Evolutionary conservation across 2,329 filamentous ascomycete species (phyloP).

Genomic region (Stagonosporopsis tanaceti): DNA sequence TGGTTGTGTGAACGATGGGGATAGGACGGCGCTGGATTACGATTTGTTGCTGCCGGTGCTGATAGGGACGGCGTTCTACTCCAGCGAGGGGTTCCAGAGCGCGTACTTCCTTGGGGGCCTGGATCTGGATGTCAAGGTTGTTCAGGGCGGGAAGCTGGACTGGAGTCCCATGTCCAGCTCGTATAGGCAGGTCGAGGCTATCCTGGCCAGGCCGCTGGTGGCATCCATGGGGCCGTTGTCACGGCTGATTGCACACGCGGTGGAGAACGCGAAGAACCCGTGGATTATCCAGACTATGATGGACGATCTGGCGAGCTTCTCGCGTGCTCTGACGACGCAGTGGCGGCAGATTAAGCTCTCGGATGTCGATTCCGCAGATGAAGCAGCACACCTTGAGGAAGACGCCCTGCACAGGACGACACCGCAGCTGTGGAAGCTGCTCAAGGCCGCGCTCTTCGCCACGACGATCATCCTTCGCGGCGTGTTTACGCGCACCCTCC

Average conservation of each 20-base stretch:
- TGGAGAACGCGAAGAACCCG: constrained; percentile 64
- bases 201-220: constrained; percentile 69
- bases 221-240: constrained; percentile 73
- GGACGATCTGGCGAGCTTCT: constrained; percentile 73
- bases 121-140: constrained; percentile 70
- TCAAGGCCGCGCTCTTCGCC: constrained; percentile 79
- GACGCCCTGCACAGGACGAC: constrained; percentile 73
- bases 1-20: constrained; percentile 69
- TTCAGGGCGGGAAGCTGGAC: constrained; percentile 60
- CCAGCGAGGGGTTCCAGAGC: constrained; percentile 75
- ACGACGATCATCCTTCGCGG: constrained; percentile 78
- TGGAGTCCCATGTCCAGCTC: constrained; percentile 71
- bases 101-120: constrained; percentile 78
- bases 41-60: constrained; percentile 74
- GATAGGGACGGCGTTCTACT: constrained; percentile 72
- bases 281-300: constrained; percentile 61
- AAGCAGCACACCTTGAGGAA: constrained; percentile 67
- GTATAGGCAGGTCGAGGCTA: constrained; percentile 64
- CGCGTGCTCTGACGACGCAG: constrained; percentile 69
- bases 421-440: constrained; percentile 75
- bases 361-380: constrained; percentile 72
- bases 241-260: constrained; percentile 69
- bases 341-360: constrained; percentile 81
- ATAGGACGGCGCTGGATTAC: constrained; percentile 69
- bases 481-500: constrained; percentile 71